Conservation (phyloP, 1,284 basidiomycete genomes). For the Boletus holoroseus region DNA sequence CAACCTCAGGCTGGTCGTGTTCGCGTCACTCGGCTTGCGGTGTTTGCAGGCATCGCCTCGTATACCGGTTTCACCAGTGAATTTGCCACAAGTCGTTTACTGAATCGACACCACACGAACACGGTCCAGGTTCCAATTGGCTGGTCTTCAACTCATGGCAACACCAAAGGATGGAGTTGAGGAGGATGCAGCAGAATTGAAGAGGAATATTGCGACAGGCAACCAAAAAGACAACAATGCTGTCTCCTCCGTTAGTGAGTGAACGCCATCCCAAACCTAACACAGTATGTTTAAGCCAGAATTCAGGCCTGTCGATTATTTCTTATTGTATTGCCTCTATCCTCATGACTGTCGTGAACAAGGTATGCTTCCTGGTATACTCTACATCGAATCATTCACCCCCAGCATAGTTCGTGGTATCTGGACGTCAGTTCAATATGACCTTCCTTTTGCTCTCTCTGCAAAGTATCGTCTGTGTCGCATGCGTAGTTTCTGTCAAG, state of each 20-base stretch:
- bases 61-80: not conserved
- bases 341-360: slow-evolving; percentile 97
- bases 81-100: not conserved
- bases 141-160: slow-evolving; percentile 13
- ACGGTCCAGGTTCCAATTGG: not conserved
- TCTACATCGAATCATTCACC: slow-evolving; percentile 5
- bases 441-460: slow-evolving; percentile 92
- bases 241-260: slow-evolving; percentile 28
- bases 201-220: slow-evolving; percentile 27
- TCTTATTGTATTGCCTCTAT: slow-evolving; percentile 95
- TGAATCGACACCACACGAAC: not conserved
- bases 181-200: slow-evolving; percentile 31
- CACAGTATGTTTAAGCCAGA: not conserved
- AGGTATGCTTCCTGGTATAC: slow-evolving; percentile 49
- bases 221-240: slow-evolving; percentile 19
- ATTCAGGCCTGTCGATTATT: slow-evolving; percentile 69
- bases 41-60: not conserved
- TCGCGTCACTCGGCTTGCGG: not conserved
- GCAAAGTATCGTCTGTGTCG: slow-evolving; percentile 83
- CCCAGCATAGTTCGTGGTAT: slow-evolving; percentile 79
- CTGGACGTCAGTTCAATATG: slow-evolving; percentile 92
- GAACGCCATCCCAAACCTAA: not conserved
- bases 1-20: not conserved
- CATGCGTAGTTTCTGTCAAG: slow-evolving; percentile 74
- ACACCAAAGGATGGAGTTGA: slow-evolving; percentile 14